Conservation (phyloP, 1,139 yeast species). For the Casaregolazyma suthepensis region DNA sequence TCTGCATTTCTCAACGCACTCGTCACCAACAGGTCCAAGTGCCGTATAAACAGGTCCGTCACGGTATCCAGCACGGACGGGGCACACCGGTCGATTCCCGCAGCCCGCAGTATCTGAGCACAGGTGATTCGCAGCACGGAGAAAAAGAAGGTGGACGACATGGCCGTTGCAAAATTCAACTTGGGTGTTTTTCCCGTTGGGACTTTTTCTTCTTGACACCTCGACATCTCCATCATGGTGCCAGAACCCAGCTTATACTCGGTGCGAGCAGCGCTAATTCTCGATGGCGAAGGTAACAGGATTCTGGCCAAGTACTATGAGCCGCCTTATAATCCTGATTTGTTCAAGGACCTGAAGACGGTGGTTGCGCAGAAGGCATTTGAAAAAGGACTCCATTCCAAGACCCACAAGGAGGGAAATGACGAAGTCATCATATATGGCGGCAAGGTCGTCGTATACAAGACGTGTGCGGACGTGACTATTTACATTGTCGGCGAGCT, state of each 20-base stretch:
- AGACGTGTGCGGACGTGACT: constrained; percentile 69
- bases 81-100: constrained; percentile 67
- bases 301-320: constrained; percentile 79
- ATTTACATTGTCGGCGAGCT: constrained; percentile 67
- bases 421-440: constrained; percentile 72
- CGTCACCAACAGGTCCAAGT: constrained; percentile 42
- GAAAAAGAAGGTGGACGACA: constrained; percentile 47
- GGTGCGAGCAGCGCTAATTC: constrained; percentile 66
- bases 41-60: constrained; percentile 57
- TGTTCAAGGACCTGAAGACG: constrained; percentile 31
- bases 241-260: constrained; percentile 49
- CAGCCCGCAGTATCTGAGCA: constrained; percentile 59
- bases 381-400: constrained; percentile 64
- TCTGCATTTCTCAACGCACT: constrained; percentile 40
- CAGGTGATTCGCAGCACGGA: constrained; percentile 57
- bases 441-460: constrained; percentile 66
- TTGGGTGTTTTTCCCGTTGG: no score
- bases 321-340: constrained; percentile 45
- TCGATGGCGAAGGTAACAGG: constrained; percentile 78
- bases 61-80: constrained; percentile 56
- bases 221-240: constrained; percentile 6
- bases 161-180: constrained; percentile 5
- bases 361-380: constrained; percentile 66
- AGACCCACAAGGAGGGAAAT: constrained; percentile 72
- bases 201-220: neutral